Evolutionary conservation across 345 rosid genomes (phyloP).

Genomic region (Euphorbia lathyris): DNA sequence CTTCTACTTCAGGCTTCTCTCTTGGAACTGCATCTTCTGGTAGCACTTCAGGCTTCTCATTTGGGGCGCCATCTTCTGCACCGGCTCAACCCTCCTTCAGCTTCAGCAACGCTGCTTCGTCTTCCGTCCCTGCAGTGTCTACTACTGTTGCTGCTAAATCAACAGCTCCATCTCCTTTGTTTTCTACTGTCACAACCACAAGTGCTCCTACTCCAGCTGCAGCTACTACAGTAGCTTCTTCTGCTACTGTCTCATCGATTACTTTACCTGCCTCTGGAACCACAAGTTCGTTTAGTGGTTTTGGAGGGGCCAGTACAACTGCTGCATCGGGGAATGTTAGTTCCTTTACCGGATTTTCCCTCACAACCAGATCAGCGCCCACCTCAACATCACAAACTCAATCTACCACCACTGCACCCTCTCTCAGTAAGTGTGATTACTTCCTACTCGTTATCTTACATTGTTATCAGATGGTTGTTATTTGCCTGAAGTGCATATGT

Average conservation of each 20-base stretch:
- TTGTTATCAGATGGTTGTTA: too few relatives aligned
- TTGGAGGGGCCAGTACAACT: slow-evolving; percentile 46
- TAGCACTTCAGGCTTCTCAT: slow-evolving; percentile 44
- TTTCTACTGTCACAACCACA: slow-evolving; percentile 55
- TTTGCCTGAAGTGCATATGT: too few relatives aligned
- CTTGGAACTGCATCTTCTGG: slow-evolving; percentile 10
- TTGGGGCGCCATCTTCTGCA: slow-evolving; percentile 38
- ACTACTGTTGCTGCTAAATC: slow-evolving; percentile 30
- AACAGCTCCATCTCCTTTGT: slow-evolving; percentile 34
- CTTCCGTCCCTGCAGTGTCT: slow-evolving; percentile 38
- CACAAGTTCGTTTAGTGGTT: slow-evolving; percentile 48
- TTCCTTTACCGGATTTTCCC: slow-evolving; percentile 64
- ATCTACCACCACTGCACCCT: slow-evolving; percentile 37
- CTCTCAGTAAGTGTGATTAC: slow-evolving; percentile 51
- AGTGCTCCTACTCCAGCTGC: slow-evolving; percentile 3
- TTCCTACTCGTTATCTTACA: neutral
- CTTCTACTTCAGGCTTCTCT: slow-evolving; percentile 1
- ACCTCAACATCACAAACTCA: slow-evolving; percentile 52
- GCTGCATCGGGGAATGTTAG: slow-evolving; percentile 44
- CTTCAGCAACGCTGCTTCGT: slow-evolving; percentile 36
- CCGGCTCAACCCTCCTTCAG: slow-evolving; percentile 45
- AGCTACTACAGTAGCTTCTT: slow-evolving; percentile 34
- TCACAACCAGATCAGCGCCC: slow-evolving; percentile 44
- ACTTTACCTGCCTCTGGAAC: slow-evolving; percentile 41
- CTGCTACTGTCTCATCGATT: slow-evolving; percentile 39